Evolutionary conservation across 139 green algal genomes (phyloP), one percentile per base, ranked within the genome.

Genomic region (Coccomyxa sp.): DNA sequence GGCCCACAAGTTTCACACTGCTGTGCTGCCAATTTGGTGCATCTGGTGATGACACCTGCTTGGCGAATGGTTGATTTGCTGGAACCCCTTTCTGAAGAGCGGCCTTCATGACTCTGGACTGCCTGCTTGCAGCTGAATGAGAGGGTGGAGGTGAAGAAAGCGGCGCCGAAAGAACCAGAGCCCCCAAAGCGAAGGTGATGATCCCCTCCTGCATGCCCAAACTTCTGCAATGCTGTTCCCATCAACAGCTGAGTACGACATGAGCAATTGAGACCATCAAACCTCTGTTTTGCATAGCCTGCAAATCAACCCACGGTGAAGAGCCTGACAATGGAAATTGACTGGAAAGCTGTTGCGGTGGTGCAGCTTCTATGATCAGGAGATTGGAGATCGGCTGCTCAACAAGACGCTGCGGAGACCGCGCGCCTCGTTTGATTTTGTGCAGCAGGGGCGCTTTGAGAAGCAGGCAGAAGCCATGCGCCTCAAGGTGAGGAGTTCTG

Each of bases 361-460:
- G 12, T 67, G 79, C 82, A 81, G 81, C 27, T 94, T 92, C 89
- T 92, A 91, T 68, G 93, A 97, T 84, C 90, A 89, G 13, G 16
- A 68, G 0, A 86, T 97, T 23, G 89, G 90, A 28, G 76, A 86
- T 71, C 75, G 76, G 16, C 79, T 77, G 25, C 57, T 85, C n/a
- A 66, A 67, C 10, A 79, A 81, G 28, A 23, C 88, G 58, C 83
- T 91, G 32, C 83, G 87, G 60, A 76, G 83, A 0, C 80, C 71
- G 30, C 86, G 85, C 1, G 59, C 58, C 12, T 81, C 81, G 13
- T 89, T 95, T 74, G 86, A 90, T 27, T 95, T 95, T 87, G 88
- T 95, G 13, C 82, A 94, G 82, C 85, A 93, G 80, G 93, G 93
- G 11, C 84, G 80, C 67, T 90, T 94, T 59, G 84, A 93, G 83